Percentiles rank a stretch among this genome's conserved stretches.
phyloP scores from a whole-genome alignment of 352 stramenopile genomes.

The Aphanomyces invadans region DNA sequence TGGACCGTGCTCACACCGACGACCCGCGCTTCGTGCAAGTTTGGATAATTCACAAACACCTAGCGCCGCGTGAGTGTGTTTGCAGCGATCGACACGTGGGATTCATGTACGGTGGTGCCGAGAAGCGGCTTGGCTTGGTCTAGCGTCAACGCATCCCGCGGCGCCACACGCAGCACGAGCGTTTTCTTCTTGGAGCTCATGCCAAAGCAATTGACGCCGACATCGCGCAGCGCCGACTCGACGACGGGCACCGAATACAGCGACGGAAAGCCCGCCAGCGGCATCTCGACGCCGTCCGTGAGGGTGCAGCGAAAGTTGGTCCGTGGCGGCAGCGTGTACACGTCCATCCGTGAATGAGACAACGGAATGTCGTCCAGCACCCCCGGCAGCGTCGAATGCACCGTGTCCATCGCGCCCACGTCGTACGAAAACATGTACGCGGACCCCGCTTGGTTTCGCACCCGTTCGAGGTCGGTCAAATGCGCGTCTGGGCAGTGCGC shows the following conservation, averaged over 20 bases:
- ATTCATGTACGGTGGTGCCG: conserved; percentile 36
- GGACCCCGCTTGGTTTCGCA: conserved; percentile 81
- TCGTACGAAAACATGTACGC: conserved; percentile 86
- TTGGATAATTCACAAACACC: conserved; percentile 97
- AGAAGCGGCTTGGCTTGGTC: conserved; percentile 41
- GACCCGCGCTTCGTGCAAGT: conserved; percentile 94
- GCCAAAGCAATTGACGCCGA: conserved; percentile 93
- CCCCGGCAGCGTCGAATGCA: conserved; percentile 55
- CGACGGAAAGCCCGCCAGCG: conserved; percentile 68
- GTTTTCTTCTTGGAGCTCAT: conserved; percentile 75
- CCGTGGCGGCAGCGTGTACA: conserved; percentile 49
- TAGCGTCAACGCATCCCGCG: conserved; percentile 26
- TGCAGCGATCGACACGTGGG: neutral
- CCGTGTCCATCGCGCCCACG: conserved; percentile 47
- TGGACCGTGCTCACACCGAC: conserved; percentile 61
- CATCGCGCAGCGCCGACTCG: conserved; percentile 45
- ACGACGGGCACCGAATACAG: conserved; percentile 56
- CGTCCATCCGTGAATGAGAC: conserved; percentile 56
- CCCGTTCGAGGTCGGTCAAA: conserved; percentile 86
- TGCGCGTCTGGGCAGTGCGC: conserved; percentile 84
- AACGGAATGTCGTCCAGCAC: conserved; percentile 58
- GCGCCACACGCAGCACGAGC: conserved; percentile 54
- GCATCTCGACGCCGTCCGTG: conserved; percentile 63
- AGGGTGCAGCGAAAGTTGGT: conserved; percentile 60
- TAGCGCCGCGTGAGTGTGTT: conserved; percentile 19